Conservation (phyloP, 2,329 filamentous ascomycete genomes). For the Neonectria hederae region DNA sequence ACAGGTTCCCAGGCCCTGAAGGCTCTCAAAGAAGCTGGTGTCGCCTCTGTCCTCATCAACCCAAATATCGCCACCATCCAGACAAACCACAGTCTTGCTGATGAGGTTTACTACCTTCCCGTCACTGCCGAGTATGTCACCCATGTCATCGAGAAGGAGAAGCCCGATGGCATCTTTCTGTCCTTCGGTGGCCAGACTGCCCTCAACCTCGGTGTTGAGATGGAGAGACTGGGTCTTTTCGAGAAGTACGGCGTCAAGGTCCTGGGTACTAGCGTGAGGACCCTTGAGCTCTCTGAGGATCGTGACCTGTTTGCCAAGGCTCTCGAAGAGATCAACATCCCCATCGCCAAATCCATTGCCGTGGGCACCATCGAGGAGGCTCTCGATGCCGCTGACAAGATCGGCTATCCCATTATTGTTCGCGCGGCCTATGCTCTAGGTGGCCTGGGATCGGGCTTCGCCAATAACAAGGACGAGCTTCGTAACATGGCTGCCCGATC, state of each 20-base stretch:
- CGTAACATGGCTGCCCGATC: slow-evolving; percentile 93
- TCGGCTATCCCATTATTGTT: slow-evolving; percentile 98
- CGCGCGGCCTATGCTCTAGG: slow-evolving; percentile 96
- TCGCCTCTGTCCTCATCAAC: slow-evolving; percentile 92
- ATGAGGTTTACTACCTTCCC: slow-evolving; percentile 98
- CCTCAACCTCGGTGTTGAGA: slow-evolving; percentile 94
- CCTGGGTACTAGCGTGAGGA: slow-evolving; percentile 92
- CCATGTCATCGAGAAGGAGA: slow-evolving; percentile 96
- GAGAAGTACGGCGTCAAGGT: slow-evolving; percentile 96
- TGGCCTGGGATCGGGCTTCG: slow-evolving; percentile 95
- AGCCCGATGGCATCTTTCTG: slow-evolving; percentile 95
- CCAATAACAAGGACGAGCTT: slow-evolving; percentile 92
- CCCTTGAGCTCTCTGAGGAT: slow-evolving; percentile 93
- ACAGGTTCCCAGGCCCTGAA: slow-evolving; percentile 95
- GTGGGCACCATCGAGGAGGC: slow-evolving; percentile 93
- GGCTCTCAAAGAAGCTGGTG: slow-evolving; percentile 93
- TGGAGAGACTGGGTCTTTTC: slow-evolving; percentile 95
- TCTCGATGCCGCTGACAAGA: slow-evolving; percentile 81
- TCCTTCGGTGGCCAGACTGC: slow-evolving; percentile 98
- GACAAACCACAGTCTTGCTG: slow-evolving; percentile 93
- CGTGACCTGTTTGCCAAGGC: slow-evolving; percentile 96
- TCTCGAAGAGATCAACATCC: slow-evolving; percentile 95
- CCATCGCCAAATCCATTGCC: slow-evolving; percentile 95
- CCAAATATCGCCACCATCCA: slow-evolving; percentile 99
- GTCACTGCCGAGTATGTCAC: slow-evolving; percentile 98